Evolutionary conservation across 345 rosid genomes (phyloP), one percentile per base, ranked within the genome.

Genomic region (Salix caprea): DNA sequence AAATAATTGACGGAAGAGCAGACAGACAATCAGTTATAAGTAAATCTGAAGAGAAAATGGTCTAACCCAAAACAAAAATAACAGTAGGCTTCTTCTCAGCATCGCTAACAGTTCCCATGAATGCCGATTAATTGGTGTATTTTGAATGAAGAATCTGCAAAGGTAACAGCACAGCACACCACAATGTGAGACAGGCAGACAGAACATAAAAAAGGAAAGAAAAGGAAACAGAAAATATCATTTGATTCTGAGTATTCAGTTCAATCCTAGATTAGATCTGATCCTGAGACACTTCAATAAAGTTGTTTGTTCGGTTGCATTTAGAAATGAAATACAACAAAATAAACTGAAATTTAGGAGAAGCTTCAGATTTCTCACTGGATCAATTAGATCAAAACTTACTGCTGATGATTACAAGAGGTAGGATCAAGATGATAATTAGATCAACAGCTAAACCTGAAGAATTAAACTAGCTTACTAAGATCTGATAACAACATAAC

Each of bases 41-140:
- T 32, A 65, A 36, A 21, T 7, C 5, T 14, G 37, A 60, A 13
- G 7, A 74, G 26, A 65, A 62, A 44, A 50, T 21, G 73, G 40
- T 65, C 85, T 84, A 77, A 94, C 98, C 98, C 81, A 94, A 74
- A 82, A 94, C 98, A 86, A 94, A 94, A 81, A 94, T 90, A 71
- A 94, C 91, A 2, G 77, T 86, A 21, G 93, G 89, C 65, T 92
- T 91, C 86, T 91, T 91, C 82, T 80, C 86, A 56, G 81, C 75
- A 39, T 87, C 92, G 39, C 80, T 84, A 37, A 73, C 76, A 58
- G 89, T 62, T 70, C 87, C 95, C 98, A 91, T 93, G 75, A 40
- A 73, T 48, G 15, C 36, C 67, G 77, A 73, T 54, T 82, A 82
- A 44, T 61, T 28, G 4, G 52, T 46, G 52, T 15, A 9, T 58